Base-by-base conservation (phyloP, 257 asterid genomes). In the Plantago major region DNA sequence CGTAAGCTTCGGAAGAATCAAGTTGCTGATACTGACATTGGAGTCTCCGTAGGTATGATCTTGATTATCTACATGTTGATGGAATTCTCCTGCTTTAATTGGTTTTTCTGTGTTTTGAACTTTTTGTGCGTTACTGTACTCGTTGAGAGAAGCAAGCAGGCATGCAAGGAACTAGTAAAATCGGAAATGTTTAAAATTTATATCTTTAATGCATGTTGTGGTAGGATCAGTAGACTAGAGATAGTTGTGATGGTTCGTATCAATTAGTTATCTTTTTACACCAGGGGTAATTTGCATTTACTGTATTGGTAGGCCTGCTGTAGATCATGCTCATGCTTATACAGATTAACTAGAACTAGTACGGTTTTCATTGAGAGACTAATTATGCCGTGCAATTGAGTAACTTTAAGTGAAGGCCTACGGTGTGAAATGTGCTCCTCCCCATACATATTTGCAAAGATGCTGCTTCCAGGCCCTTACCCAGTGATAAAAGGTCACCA, bases 21-120 rank as follows among this genome's bases (percentile, higher is more conserved):
- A 82, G 96, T 92, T 67, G 97, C 99, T 71, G 99, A 92, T 74
- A 92, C 99, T 26, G 97, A 92, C 84, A 89, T 92, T 58, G 99
- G 99, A 15, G 86, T 77, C 65, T 92, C 99, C 11, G 99, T 92
- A 61, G 99, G 99, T 92, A 71, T 68, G 58, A 75, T 75, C 51
- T n/a, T 49, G 28, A 4, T 67, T 11, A 22, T 67, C 59, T 44
- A 5, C 17, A 49, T 55, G 43, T 44, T 44, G 19, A 19, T 63
- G 38, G 53, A 45, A 12, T 42, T 45, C 26, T 53, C 40, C 50
- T 58, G 63, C 46, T 66, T 33, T 57, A 30, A 37, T 37, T 42
- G 30, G 44, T 22, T 1, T n/a, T 22, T 22, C 1, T 22, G 26
- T 33, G 48, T 49, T 22, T 67, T 22, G 26, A 40, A 33, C 40